phyloP scores from a whole-genome alignment of 495 filamentous ascomycete genomes.

The Arthonia radiata region DNA sequence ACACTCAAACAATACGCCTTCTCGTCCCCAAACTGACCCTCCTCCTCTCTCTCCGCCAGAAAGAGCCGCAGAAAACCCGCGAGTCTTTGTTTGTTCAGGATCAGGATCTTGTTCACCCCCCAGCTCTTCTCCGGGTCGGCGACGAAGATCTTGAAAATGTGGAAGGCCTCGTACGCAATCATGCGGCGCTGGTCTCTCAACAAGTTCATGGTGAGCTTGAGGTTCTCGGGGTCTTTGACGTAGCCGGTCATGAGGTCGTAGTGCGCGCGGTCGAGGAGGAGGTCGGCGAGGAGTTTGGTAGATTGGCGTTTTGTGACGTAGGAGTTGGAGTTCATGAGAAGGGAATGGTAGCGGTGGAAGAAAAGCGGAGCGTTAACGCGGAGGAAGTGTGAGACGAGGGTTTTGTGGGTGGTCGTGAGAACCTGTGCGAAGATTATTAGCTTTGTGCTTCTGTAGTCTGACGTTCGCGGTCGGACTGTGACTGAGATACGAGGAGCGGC shows the following conservation, averaged over 20 bases:
- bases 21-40: conserved; percentile 97
- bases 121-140: conserved; percentile 91
- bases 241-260: conserved; percentile 96
- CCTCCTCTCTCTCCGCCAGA: conserved; percentile 81
- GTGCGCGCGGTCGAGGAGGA: conserved; percentile 80
- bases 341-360: conserved; percentile 67
- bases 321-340: conserved; percentile 72
- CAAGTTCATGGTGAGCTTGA: conserved; percentile 96
- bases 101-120: conserved; percentile 77
- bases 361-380: conserved; percentile 72
- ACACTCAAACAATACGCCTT: conserved; percentile 89
- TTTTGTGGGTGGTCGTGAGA: conserved; percentile 81
- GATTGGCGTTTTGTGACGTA: conserved; percentile 98
- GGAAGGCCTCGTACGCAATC: conserved; percentile 98
- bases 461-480: neutral
- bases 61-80: conserved; percentile 75
- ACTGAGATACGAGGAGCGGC: neutral
- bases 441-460: neutral
- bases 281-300: conserved; percentile 88
- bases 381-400: conserved; percentile 64
- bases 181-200: conserved; percentile 86
- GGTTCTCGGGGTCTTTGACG: conserved; percentile 78
- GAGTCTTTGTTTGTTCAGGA: conserved; percentile 83
- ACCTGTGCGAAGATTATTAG: conserved; percentile 27
- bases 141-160: conserved; percentile 98